Percentiles rank a stretch among this genome's conserved stretches.
phyloP scores from a whole-genome alignment of 2,329 filamentous ascomycete genomes.

The Aspergillus aculeatus region DNA sequence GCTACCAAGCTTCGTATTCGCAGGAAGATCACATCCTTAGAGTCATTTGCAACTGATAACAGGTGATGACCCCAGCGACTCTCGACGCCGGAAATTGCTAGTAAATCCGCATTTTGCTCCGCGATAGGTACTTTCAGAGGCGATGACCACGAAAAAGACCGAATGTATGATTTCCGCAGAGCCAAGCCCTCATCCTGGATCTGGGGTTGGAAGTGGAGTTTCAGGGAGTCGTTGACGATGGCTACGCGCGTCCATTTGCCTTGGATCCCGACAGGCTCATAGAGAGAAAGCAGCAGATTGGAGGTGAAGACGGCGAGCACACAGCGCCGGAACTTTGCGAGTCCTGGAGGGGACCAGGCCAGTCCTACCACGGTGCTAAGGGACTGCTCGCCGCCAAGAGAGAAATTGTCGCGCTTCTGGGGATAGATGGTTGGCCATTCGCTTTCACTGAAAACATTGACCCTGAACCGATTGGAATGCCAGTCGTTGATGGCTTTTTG shows the following conservation, averaged over 20 bases:
- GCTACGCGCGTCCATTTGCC: slow-evolving; percentile 53
- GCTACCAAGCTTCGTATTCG: slow-evolving; percentile 20
- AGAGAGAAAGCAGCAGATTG: slow-evolving; percentile 57
- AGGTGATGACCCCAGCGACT: slow-evolving; percentile 38
- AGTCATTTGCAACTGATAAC: slow-evolving; percentile 41
- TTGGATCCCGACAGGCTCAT: slow-evolving; percentile 50
- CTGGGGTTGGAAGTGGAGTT: slow-evolving; percentile 36
- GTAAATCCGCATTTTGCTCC: background rate
- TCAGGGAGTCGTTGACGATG: slow-evolving; percentile 53
- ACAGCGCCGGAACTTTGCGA: slow-evolving; percentile 55
- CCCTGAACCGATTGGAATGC: slow-evolving; percentile 44
- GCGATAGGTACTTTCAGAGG: slow-evolving; percentile 25
- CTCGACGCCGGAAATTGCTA: slow-evolving; percentile 16
- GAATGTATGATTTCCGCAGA: slow-evolving; percentile 35
- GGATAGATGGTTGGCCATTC: slow-evolving; percentile 52
- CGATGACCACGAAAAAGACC: slow-evolving; percentile 45
- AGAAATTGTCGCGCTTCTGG: slow-evolving; percentile 49
- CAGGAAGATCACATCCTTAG: slow-evolving; percentile 37
- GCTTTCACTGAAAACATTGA: slow-evolving; percentile 52
- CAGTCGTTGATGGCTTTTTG: slow-evolving; percentile 32
- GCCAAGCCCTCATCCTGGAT: slow-evolving; percentile 21
- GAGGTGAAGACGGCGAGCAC: slow-evolving; percentile 57
- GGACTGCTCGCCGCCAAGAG: slow-evolving; percentile 60
- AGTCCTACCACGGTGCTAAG: slow-evolving; percentile 50
- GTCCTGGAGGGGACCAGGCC: slow-evolving; percentile 57